Conservation (phyloP, 208 protist genomes). For the Trypanosoma grayi region DNA sequence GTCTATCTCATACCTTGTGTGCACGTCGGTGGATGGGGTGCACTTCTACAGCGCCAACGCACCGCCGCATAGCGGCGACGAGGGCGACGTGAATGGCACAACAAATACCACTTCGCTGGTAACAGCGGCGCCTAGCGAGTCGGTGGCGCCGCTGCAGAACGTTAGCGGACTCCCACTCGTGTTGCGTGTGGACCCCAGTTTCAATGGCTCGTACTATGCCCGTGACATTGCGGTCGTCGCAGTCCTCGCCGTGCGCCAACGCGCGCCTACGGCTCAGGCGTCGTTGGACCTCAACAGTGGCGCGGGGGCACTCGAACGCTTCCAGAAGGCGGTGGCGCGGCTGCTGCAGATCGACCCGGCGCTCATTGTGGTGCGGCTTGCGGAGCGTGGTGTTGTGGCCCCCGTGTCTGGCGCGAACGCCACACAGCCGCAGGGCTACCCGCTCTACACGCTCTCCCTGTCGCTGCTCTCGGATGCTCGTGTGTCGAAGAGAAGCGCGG, state of each 20-base stretch:
- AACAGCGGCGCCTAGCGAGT: slow-evolving; percentile 3
- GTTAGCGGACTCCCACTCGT: slow-evolving; percentile 22
- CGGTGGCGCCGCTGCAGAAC: slow-evolving; percentile 1
- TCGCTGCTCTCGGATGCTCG: slow-evolving; percentile 27
- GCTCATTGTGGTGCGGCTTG: slow-evolving; percentile 22
- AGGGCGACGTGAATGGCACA: background rate
- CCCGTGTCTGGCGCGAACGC: background rate
- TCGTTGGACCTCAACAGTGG: slow-evolving; percentile 13
- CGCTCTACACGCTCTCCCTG: slow-evolving; percentile 43
- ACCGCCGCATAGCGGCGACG: background rate
- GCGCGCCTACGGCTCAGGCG: background rate
- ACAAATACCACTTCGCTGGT: background rate
- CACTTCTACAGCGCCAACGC: slow-evolving; percentile 66
- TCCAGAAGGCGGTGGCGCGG: slow-evolving; percentile 29
- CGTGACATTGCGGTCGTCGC: slow-evolving; percentile 18
- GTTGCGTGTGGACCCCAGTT: slow-evolving; percentile 18
- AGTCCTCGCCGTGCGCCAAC: slow-evolving; percentile 18
- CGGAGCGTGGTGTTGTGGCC: background rate
- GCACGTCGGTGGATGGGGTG: slow-evolving; percentile 52
- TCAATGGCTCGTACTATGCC: slow-evolving; percentile 13
- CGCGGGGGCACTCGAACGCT: slow-evolving; percentile 21
- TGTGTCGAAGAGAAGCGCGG: background rate
- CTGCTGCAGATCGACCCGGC: slow-evolving; percentile 19
- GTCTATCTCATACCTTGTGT: slow-evolving; percentile 38
- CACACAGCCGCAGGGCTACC: background rate